phyloP scores from a whole-genome alignment of 345 rosid genomes.

The Abelmoschus esculentus region DNA sequence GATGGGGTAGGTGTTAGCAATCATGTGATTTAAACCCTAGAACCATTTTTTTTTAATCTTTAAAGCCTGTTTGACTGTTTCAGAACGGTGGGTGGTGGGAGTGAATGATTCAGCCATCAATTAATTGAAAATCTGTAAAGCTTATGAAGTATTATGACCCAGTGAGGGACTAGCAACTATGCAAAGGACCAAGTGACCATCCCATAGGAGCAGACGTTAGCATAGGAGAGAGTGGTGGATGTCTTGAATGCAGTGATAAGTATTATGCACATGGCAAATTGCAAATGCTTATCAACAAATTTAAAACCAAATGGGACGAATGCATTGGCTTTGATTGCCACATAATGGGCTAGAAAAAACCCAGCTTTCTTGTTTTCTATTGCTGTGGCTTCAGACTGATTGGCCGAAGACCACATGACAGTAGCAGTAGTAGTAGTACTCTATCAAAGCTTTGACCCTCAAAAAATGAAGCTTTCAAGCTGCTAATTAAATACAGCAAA shows the following conservation, averaged over 20 bases:
- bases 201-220: not conserved
- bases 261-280: not conserved
- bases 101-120: constrained; percentile 16
- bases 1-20: not conserved
- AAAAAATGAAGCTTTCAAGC: not conserved
- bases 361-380: not conserved
- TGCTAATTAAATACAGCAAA: not conserved
- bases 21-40: constrained; percentile 9
- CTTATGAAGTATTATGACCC: too few relatives aligned
- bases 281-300: not conserved
- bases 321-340: not conserved
- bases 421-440: not conserved
- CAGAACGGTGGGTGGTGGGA: constrained; percentile 19
- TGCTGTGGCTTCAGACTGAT: not conserved
- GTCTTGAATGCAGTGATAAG: not conserved
- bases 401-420: not conserved
- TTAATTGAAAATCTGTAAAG: constrained; percentile 8
- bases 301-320: not conserved
- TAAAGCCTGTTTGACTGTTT: not conserved
- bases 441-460: not conserved
- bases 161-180: too few relatives aligned
- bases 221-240: too few relatives aligned
- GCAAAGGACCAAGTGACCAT: too few relatives aligned
- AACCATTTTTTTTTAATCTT: not conserved
- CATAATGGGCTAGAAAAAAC: not conserved